Conservation (phyloP, 1,284 basidiomycete genomes). For the Austropuccinia psidii region DNA sequence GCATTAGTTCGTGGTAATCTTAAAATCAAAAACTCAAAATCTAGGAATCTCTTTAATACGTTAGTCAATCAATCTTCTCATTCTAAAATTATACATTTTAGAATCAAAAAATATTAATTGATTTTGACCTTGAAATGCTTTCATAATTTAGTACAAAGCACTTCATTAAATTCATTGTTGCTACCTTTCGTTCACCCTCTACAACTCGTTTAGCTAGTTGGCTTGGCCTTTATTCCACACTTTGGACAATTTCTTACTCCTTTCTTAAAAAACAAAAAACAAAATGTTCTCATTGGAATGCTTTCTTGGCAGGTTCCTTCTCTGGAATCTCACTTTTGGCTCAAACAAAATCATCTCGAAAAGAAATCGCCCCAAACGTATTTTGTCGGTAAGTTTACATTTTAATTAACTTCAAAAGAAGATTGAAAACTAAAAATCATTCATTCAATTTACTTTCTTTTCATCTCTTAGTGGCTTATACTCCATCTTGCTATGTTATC, state of each 20-base stretch:
- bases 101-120: neutral
- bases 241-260: slow-evolving; percentile 27
- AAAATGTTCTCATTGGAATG: slow-evolving; percentile 11
- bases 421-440: neutral
- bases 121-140: too few species aligned
- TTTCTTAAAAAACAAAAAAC: slow-evolving; percentile 9
- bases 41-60: neutral
- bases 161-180: neutral
- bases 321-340: slow-evolving; percentile 31
- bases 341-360: slow-evolving; percentile 18
- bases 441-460: neutral
- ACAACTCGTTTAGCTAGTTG: slow-evolving; percentile 23
- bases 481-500: slow-evolving; percentile 17
- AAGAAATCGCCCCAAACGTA: slow-evolving; percentile 31
- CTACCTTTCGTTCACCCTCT: slow-evolving; percentile 9
- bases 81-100: neutral
- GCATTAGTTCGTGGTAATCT: slow-evolving; percentile 9
- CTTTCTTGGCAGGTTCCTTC: slow-evolving; percentile 28
- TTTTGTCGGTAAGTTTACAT: slow-evolving; percentile 28
- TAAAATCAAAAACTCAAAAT: neutral
- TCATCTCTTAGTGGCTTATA: slow-evolving; percentile 23
- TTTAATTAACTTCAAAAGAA: neutral
- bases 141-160: neutral
- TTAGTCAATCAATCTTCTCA: neutral
- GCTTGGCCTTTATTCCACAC: slow-evolving; percentile 12